Percentiles rank a stretch among this genome's conserved stretches.
Evolutionary conservation across 202 grass and related monocot genomes (phyloP).

Genomic region (Eragrostis tef): DNA sequence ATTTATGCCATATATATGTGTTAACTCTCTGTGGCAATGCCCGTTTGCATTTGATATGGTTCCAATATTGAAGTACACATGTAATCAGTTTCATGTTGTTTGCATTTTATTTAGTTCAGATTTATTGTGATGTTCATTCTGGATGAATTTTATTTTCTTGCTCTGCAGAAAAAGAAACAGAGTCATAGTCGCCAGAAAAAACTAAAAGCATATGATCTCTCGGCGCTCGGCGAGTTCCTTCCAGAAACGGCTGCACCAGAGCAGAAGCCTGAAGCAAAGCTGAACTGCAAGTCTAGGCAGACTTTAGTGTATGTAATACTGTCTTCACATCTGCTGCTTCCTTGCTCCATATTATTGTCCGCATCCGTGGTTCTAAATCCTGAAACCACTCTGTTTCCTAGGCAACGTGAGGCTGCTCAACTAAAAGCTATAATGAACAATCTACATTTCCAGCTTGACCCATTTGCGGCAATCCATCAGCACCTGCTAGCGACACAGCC

Average conservation of each 20-base stretch:
- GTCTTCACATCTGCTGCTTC: background rate
- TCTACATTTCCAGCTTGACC: slow-evolving; percentile 49
- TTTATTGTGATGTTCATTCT: too few species aligned
- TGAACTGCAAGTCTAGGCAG: slow-evolving; percentile 60
- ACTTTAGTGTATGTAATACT: slow-evolving; percentile 62
- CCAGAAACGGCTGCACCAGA: slow-evolving; percentile 34
- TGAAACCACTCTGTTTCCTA: slow-evolving; percentile 14
- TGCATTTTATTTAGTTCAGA: too few species aligned
- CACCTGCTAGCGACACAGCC: slow-evolving; percentile 55
- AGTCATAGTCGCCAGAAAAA: slow-evolving; percentile 48
- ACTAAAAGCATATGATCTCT: slow-evolving; percentile 64
- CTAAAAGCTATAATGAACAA: slow-evolving; percentile 53
- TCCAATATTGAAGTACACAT: too few species aligned
- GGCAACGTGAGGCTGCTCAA: slow-evolving; percentile 54
- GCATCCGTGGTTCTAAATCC: background rate
- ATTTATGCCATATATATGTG: too few species aligned
- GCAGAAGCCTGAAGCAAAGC: slow-evolving; percentile 41
- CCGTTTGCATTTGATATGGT: too few species aligned
- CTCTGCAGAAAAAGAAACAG: slow-evolving; percentile 52
- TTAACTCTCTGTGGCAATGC: too few species aligned
- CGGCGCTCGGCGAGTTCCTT: slow-evolving; percentile 48
- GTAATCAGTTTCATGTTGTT: too few species aligned
- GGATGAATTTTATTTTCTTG: background rate
- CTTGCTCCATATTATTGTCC: background rate
- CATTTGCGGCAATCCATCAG: slow-evolving; percentile 54